A percentile compares a stretch with the other conserved stretches of the same genome.
Evolutionary conservation across 768 basidiomycete genomes (phyloP).

Genomic region (Hericium rajendrae): DNA sequence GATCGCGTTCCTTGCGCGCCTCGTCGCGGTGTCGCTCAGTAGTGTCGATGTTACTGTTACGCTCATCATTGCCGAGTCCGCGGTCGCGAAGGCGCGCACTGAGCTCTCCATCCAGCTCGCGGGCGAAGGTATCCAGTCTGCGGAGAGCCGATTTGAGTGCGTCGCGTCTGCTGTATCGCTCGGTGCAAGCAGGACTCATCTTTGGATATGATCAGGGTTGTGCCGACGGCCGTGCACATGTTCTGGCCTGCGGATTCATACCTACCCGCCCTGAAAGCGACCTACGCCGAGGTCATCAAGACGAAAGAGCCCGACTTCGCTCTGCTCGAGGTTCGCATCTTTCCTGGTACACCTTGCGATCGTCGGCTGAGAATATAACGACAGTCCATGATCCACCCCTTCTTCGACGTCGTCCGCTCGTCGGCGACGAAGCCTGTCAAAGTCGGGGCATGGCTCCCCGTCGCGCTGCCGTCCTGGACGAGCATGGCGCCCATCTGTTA

Average conservation of each 20-base stretch:
- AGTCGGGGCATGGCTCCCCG: background rate
- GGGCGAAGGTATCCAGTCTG: background rate
- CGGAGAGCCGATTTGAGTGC: background rate
- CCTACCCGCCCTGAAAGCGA: background rate
- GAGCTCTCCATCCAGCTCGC: background rate
- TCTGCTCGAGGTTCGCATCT: background rate
- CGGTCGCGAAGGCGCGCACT: background rate
- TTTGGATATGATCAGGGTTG: too few relatives aligned
- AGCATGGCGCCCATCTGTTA: background rate
- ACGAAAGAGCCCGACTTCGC: background rate
- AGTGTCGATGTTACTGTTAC: background rate
- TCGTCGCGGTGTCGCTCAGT: background rate
- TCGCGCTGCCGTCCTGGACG: background rate
- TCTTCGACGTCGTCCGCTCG: background rate
- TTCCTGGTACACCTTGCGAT: background rate
- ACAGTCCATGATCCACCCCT: background rate
- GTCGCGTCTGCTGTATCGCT: too few relatives aligned
- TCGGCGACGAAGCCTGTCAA: background rate
- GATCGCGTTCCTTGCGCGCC: background rate
- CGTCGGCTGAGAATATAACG: background rate
- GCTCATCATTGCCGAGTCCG: background rate
- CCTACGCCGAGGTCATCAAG: background rate
- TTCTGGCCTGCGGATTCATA: background rate
- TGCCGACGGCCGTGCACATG: background rate
- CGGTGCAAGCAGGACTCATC: too few relatives aligned